These are phyloP conservation scores for Dimocarpus longan DNA, from an alignment of 345 rosid genomes.

Conservation along the genomic window DNA sequence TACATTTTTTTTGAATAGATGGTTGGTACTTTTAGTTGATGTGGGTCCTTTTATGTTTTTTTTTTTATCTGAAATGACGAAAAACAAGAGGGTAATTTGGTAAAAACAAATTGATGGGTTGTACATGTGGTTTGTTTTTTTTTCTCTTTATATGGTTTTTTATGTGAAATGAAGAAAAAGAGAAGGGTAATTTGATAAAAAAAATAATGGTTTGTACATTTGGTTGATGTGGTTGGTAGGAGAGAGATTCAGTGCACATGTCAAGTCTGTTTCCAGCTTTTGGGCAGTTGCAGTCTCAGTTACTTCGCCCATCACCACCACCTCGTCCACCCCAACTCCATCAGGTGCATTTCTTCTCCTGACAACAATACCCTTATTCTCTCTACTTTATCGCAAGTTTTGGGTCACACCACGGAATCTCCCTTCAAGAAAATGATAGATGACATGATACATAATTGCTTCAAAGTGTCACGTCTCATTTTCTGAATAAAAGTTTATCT, in stretches of 20 bases:
- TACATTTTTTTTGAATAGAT: too few relatives aligned
- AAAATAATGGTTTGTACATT: constrained; percentile 2
- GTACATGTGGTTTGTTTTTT: not conserved
- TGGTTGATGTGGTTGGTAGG: constrained; percentile 40
- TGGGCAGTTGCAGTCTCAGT: constrained; percentile 57
- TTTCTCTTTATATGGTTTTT: too few relatives aligned
- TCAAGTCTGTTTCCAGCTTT: constrained; percentile 57
- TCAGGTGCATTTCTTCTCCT: constrained; percentile 38
- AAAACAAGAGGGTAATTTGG: too few relatives aligned
- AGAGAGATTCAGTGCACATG: constrained; percentile 64
- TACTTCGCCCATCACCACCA: constrained; percentile 44
- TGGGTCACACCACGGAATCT: too few relatives aligned
- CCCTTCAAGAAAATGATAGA: too few relatives aligned
- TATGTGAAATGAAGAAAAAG: not conserved
- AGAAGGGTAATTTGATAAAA: constrained; percentile 25
- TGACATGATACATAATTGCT: too few relatives aligned
- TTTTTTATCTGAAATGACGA: too few relatives aligned
- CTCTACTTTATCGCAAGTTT: not conserved
- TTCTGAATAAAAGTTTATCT: too few relatives aligned
- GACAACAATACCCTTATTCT: constrained; percentile 17
- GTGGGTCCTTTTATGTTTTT: too few relatives aligned
- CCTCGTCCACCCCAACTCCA: constrained; percentile 43
- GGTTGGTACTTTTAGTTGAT: too few relatives aligned
- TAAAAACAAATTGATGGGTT: too few relatives aligned
- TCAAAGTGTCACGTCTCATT: too few relatives aligned